phyloP scores from a whole-genome alignment of 129 eudicot genomes.

The Chrysanthemum seticuspe region DNA sequence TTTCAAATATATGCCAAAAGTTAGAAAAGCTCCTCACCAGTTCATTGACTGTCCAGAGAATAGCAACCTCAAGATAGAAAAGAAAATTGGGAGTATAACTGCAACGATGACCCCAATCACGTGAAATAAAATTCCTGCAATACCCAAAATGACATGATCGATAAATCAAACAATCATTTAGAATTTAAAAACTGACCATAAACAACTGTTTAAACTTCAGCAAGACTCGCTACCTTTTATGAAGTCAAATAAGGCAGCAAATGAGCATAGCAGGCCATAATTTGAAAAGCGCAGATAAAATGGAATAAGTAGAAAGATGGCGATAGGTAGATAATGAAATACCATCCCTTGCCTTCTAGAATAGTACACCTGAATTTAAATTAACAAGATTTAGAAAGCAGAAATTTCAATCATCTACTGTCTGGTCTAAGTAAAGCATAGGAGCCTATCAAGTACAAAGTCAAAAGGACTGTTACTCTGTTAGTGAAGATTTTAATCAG shows the following conservation, averaged over 20 bases:
- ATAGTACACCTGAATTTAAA: constrained; percentile 64
- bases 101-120: constrained; percentile 59
- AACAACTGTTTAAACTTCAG: constrained; percentile 14
- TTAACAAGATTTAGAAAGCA: constrained; percentile 12
- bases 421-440: constrained; percentile 7
- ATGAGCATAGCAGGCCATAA: constrained; percentile 44
- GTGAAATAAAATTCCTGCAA: constrained; percentile 76
- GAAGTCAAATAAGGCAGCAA: constrained; percentile 59
- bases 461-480: not conserved
- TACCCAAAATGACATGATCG: constrained; percentile 18
- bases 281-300: constrained; percentile 51
- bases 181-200: constrained; percentile 9
- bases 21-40: constrained; percentile 55
- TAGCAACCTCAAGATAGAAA: constrained; percentile 59
- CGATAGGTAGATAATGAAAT: constrained; percentile 70
- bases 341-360: constrained; percentile 65
- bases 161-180: constrained; percentile 1
- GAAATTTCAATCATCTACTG: not conserved
- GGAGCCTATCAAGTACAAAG: constrained; percentile 9
- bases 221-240: constrained; percentile 53
- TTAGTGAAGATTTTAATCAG: not conserved
- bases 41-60: constrained; percentile 77
- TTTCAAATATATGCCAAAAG: constrained; percentile 4
- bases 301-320: constrained; percentile 66
- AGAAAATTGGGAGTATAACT: constrained; percentile 53